These are phyloP conservation scores for Lipomyces orientalis DNA, from an alignment of 805 yeast genomes.

Conservation along the genomic window DNA sequence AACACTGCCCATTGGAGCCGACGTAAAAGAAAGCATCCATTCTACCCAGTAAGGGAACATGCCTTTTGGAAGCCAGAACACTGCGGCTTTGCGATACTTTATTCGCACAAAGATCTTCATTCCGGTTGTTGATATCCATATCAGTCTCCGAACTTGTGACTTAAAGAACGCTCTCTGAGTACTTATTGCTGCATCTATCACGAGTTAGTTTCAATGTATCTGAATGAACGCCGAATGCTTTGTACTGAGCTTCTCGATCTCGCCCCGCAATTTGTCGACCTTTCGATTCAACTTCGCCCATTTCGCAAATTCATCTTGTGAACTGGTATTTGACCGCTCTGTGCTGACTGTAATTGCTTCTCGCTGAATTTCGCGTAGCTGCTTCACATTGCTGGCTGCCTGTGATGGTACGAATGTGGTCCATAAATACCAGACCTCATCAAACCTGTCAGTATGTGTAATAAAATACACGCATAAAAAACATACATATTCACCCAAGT, in stretches of 20 bases:
- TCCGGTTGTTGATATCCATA: slow-evolving; percentile 50
- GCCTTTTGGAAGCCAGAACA: slow-evolving; percentile 64
- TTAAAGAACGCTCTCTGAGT: slow-evolving; percentile 28
- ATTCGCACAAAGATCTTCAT: slow-evolving; percentile 53
- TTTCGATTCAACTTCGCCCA: slow-evolving; percentile 92
- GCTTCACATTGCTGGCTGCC: slow-evolving; percentile 40
- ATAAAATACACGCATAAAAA: not conserved
- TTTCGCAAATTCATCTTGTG: slow-evolving; percentile 92
- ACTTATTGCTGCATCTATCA: slow-evolving; percentile 18
- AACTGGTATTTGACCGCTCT: slow-evolving; percentile 67
- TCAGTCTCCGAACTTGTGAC: slow-evolving; percentile 48
- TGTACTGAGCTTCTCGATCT: slow-evolving; percentile 52
- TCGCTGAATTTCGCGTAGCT: slow-evolving; percentile 46
- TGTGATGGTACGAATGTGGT: slow-evolving; percentile 15
- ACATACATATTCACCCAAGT: slow-evolving; percentile 41
- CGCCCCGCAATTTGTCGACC: slow-evolving; percentile 60
- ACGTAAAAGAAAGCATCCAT: slow-evolving; percentile 67
- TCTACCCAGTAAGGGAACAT: slow-evolving; percentile 61
- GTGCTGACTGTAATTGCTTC: slow-evolving; percentile 57
- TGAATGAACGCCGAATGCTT: not conserved
- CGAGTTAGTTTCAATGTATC: not conserved
- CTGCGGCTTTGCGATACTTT: slow-evolving; percentile 58
- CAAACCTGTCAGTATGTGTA: slow-evolving; percentile 27
- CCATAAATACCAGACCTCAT: slow-evolving; percentile 31
- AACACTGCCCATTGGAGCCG: slow-evolving; percentile 51